Conservation (phyloP, 768 basidiomycete species). For the Rhizopogon rudus region DNA sequence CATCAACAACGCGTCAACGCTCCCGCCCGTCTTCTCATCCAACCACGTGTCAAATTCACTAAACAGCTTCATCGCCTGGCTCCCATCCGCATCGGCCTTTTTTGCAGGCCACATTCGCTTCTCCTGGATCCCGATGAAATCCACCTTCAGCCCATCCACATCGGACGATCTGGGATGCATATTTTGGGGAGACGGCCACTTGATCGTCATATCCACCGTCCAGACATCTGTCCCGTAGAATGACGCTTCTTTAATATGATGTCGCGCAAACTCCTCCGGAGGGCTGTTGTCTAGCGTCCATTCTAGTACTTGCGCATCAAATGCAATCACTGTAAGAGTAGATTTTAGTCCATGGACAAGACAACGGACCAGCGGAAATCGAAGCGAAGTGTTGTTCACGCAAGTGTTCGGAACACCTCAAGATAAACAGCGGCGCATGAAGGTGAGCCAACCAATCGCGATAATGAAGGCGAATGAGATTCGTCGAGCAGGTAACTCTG, state of each 20-base stretch:
- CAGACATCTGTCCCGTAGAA: slow-evolving; percentile 76
- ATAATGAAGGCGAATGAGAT: neutral
- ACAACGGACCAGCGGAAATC: neutral
- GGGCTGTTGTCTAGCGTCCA: slow-evolving; percentile 85
- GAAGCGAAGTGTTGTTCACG: too few relatives aligned
- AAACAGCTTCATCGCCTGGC: slow-evolving; percentile 68
- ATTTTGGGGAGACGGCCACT: slow-evolving; percentile 31
- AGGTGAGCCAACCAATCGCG: neutral
- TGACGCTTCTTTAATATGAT: slow-evolving; percentile 90
- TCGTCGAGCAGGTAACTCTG: too few relatives aligned
- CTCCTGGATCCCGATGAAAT: slow-evolving; percentile 82
- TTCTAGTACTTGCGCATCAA: slow-evolving; percentile 82
- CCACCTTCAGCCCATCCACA: slow-evolving; percentile 40
- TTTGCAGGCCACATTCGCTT: slow-evolving; percentile 83
- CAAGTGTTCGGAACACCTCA: too few relatives aligned
- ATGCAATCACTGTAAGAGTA: slow-evolving; percentile 61
- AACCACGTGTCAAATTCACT: slow-evolving; percentile 74
- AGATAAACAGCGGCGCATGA: too few relatives aligned
- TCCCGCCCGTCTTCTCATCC: slow-evolving; percentile 52
- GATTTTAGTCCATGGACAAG: neutral
- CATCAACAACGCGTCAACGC: slow-evolving; percentile 63
- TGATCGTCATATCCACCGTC: slow-evolving; percentile 66
- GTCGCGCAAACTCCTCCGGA: slow-evolving; percentile 67
- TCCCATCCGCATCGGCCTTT: slow-evolving; percentile 39
- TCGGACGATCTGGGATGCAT: slow-evolving; percentile 16